Percentiles rank a stretch among this genome's conserved stretches.
phyloP scores from a whole-genome alignment of 805 yeast genomes.

The Saccharomyces kudriavzevii region DNA sequence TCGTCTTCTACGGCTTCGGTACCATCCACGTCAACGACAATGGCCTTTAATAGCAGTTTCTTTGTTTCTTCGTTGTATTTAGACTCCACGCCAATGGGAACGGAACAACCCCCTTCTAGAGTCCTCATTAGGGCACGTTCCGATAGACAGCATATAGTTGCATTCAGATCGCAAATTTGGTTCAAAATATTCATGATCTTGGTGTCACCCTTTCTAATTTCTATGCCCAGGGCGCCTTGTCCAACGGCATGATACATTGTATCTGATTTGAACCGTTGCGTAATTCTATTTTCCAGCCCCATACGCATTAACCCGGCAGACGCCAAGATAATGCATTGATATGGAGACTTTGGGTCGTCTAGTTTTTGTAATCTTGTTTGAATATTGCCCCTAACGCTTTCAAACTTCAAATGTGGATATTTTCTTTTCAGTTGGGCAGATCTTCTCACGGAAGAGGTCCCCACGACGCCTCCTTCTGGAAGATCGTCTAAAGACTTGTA shows the following conservation, averaged over 20 bases:
- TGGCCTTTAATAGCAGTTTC: constrained; percentile 49
- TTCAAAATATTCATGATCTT: constrained; percentile 51
- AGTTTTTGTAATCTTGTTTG: constrained; percentile 76
- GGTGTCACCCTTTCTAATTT: constrained; percentile 65
- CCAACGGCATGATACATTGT: constrained; percentile 95
- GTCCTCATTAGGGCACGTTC: constrained; percentile 82
- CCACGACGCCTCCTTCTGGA: constrained; percentile 81
- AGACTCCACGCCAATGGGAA: constrained; percentile 89
- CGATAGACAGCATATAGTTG: constrained; percentile 73
- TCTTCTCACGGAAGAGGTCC: constrained; percentile 90
- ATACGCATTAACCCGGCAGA: constrained; percentile 83
- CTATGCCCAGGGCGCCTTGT: constrained; percentile 96
- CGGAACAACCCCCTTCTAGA: constrained; percentile 96
- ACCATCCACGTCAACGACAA: constrained; percentile 85
- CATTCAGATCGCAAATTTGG: constrained; percentile 54
- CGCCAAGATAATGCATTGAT: constrained; percentile 74
- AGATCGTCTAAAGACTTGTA: constrained; percentile 62
- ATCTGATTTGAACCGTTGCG: constrained; percentile 58
- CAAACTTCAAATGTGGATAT: constrained; percentile 69
- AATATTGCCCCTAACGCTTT: constrained; percentile 77
- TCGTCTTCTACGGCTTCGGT: constrained; percentile 52
- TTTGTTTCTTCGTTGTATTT: constrained; percentile 40
- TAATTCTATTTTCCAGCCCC: constrained; percentile 66
- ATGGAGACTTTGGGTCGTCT: constrained; percentile 60
- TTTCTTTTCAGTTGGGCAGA: constrained; percentile 80